Evolutionary conservation across 768 basidiomycete genomes (phyloP).

Genomic region (Tylopilus vinaceipallidus): DNA sequence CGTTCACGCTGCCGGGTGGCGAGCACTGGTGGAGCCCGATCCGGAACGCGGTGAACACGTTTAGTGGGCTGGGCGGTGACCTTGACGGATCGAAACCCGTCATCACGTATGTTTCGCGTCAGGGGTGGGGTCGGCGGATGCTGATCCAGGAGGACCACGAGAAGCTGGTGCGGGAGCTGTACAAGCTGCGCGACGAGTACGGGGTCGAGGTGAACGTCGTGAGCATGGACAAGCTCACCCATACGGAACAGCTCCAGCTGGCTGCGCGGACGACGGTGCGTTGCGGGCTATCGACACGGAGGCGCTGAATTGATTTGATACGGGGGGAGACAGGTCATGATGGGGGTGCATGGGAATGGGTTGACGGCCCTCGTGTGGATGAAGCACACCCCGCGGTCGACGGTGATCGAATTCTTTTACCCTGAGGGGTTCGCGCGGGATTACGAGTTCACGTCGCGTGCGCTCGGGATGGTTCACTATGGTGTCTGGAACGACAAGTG

Average conservation of each 20-base stretch:
- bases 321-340: conserved; percentile 77
- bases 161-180: conserved; percentile 68
- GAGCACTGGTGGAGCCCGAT: conserved; percentile 84
- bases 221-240: conserved; percentile 75
- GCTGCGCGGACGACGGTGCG: conserved; percentile 72
- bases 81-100: conserved; percentile 62
- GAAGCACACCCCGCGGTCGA: conserved; percentile 76
- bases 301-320: not conserved
- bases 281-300: no score
- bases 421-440: conserved; percentile 83
- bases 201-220: conserved; percentile 90
- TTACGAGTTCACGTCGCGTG: conserved; percentile 79
- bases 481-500: conserved; percentile 81
- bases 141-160: conserved; percentile 76
- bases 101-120: conserved; percentile 90
- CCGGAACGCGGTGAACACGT: conserved; percentile 68
- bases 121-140: conserved; percentile 87
- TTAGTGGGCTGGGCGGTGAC: conserved; percentile 55
- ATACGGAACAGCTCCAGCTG: conserved; percentile 76
- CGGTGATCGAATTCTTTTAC: conserved; percentile 92
- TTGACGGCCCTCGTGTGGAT: conserved; percentile 90
- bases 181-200: conserved; percentile 63
- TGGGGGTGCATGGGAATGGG: conserved; percentile 94
- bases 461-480: conserved; percentile 79
- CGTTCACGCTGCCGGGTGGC: conserved; percentile 74